Percentiles rank a stretch among this genome's conserved stretches.
Conservation (phyloP, 83 land plant genomes). For the Diphasiastrum complanatum region DNA sequence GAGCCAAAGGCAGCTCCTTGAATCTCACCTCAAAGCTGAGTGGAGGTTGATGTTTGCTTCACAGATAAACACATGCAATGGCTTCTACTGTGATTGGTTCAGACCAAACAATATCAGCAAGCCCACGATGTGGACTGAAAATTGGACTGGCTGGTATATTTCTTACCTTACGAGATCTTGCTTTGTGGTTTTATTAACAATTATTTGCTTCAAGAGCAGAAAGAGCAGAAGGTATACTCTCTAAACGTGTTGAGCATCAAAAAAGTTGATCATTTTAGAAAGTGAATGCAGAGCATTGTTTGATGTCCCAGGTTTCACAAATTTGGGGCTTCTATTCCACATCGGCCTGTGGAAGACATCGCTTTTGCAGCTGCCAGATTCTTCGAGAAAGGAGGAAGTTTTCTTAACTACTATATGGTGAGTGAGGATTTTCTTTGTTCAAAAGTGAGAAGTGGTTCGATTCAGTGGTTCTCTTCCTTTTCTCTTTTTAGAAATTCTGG, state of each 20-base stretch:
- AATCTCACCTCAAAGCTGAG: not conserved
- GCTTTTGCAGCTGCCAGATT: slow-evolving; percentile 92
- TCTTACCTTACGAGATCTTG: not conserved
- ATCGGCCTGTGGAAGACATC: slow-evolving; percentile 73
- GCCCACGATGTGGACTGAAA: slow-evolving; percentile 82
- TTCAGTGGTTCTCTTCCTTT: too few relatives aligned
- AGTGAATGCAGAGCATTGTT: not conserved
- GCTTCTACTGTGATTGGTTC: slow-evolving; percentile 85
- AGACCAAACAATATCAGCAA: slow-evolving; percentile 57
- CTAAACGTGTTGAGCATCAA: not conserved
- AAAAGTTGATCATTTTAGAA: slow-evolving; percentile 2
- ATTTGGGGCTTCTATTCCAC: slow-evolving; percentile 72
- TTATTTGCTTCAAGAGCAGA: not conserved
- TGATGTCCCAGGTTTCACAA: slow-evolving; percentile 47
- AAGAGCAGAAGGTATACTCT: not conserved
- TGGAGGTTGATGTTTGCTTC: not conserved
- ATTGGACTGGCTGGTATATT: slow-evolving; percentile 93
- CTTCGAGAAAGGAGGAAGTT: slow-evolving; percentile 79
- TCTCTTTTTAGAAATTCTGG: too few relatives aligned
- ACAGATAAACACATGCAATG: slow-evolving; percentile 95
- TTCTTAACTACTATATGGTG: slow-evolving; percentile 94
- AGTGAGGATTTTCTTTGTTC: too few relatives aligned
- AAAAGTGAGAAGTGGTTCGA: too few relatives aligned
- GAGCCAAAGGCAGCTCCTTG: not conserved
- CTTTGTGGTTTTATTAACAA: not conserved